A percentile compares a stretch with the other conserved stretches of the same genome.
phyloP scores from a whole-genome alignment of 768 basidiomycete genomes.

The Hysterangium stoloniferum region DNA sequence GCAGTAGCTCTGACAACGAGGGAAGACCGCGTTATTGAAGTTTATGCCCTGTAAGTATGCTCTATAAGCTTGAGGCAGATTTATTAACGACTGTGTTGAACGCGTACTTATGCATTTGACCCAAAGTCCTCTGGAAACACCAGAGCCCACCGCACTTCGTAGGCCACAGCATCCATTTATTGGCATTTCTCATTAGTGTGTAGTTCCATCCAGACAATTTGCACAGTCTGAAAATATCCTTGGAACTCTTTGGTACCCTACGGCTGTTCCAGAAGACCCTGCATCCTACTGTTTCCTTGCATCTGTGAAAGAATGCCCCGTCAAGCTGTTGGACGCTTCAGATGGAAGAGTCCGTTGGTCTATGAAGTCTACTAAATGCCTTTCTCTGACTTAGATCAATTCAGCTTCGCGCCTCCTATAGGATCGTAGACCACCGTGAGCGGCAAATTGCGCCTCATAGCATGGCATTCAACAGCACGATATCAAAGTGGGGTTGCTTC shows the following conservation, averaged over 20 bases:
- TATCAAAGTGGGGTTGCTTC: slow-evolving; percentile 49
- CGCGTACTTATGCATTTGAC: not conserved
- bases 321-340: slow-evolving; percentile 74
- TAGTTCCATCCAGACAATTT: slow-evolving; percentile 18
- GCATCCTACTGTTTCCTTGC: slow-evolving; percentile 77
- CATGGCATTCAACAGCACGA: slow-evolving; percentile 66
- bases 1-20: slow-evolving; percentile 57
- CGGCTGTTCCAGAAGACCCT: slow-evolving; percentile 49
- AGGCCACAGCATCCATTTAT: slow-evolving; percentile 3
- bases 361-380: not conserved
- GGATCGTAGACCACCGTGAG: slow-evolving; percentile 90
- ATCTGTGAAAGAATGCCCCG: slow-evolving; percentile 77
- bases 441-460: slow-evolving; percentile 81
- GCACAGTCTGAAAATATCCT: slow-evolving; percentile 64
- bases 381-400: slow-evolving; percentile 1
- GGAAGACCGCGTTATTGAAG: slow-evolving; percentile 60
- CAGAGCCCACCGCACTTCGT: slow-evolving; percentile 6
- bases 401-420: slow-evolving; percentile 86
- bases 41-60: slow-evolving; percentile 40
- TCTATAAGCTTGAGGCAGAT: not conserved
- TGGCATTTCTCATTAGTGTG: slow-evolving; percentile 15
- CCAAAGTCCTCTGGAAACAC: not conserved
- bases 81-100: not conserved
- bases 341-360: slow-evolving; percentile 52
- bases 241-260: slow-evolving; percentile 81